Conservation (phyloP, 306 rosid species). For the Begonia peltatifolia region DNA sequence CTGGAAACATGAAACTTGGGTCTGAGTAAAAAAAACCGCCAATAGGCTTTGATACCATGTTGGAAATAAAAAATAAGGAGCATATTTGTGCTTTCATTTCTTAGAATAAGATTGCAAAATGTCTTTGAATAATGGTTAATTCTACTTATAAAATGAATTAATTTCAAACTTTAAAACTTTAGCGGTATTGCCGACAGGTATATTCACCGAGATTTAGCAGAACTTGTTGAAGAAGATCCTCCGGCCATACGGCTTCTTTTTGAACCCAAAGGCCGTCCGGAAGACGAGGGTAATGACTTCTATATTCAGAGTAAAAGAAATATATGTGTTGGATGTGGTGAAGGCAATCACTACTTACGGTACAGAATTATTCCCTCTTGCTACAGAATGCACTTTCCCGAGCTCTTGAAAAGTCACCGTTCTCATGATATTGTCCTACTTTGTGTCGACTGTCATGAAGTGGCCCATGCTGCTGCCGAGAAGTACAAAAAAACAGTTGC, state of each 20-base stretch:
- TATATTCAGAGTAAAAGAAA: conserved; percentile 89
- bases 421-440: conserved; percentile 94
- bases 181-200: conserved; percentile 24
- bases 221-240: conserved; percentile 64
- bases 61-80: no score
- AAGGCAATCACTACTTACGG: conserved; percentile 82
- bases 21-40: no score
- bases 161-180: no score
- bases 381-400: conserved; percentile 91
- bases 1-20: no score
- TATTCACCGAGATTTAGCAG: conserved; percentile 63
- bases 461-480: conserved; percentile 96
- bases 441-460: conserved; percentile 97
- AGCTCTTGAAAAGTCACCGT: conserved; percentile 92
- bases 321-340: conserved; percentile 94
- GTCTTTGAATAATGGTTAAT: no score
- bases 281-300: conserved; percentile 90
- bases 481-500: conserved; percentile 74
- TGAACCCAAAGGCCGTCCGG: conserved; percentile 98
- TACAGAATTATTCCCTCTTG: conserved; percentile 94
- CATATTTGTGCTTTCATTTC: no score
- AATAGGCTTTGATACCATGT: no score
- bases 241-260: conserved; percentile 92
- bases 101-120: no score
- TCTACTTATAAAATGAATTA: no score